Percentiles rank a stretch among this genome's conserved stretches.
These are phyloP conservation scores for Nothophytophthora sp. DNA, from an alignment of 352 stramenopile species.

Conservation along the genomic window DNA sequence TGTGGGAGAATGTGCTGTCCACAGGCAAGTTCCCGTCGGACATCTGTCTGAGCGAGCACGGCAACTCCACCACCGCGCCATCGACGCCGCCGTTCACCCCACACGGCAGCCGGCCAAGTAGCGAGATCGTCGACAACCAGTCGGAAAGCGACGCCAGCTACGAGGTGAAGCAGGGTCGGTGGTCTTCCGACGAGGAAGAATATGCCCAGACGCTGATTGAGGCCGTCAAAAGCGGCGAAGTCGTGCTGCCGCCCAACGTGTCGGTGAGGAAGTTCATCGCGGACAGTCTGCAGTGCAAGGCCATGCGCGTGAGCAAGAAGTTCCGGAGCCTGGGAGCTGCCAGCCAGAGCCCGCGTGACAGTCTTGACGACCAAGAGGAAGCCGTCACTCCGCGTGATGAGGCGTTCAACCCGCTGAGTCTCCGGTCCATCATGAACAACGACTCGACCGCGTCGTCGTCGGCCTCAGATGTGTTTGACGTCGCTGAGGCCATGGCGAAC, in stretches of 20 bases:
- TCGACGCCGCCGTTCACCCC: conserved; percentile 11
- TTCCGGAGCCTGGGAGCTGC: conserved; percentile 42
- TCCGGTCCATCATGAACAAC: conserved; percentile 81
- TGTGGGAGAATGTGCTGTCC: conserved; percentile 68
- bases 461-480: conserved; percentile 13
- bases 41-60: conserved; percentile 56
- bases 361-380: conserved; percentile 4
- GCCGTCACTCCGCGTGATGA: conserved; percentile 11
- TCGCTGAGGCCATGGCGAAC: conserved; percentile 22
- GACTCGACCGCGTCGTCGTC: conserved; percentile 24
- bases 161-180: conserved; percentile 52
- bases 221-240: conserved; percentile 44
- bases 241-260: conserved; percentile 45
- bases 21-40: conserved; percentile 65
- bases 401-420: conserved; percentile 64
- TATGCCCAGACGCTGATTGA: conserved; percentile 58
- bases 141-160: conserved; percentile 13
- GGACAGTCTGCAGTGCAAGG: conserved; percentile 59
- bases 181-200: conserved; percentile 59
- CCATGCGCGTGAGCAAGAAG: conserved; percentile 73
- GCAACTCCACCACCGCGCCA: conserved; percentile 4
- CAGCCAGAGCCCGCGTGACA: conserved; percentile 14
- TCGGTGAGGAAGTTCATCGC: conserved; percentile 62
- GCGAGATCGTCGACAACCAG: conserved; percentile 9
- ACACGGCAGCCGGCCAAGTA: conserved; percentile 14